Base-by-base conservation (phyloP, 2,329 filamentous ascomycete genomes). In the Monilinia vaccinii-corymbosi region DNA sequence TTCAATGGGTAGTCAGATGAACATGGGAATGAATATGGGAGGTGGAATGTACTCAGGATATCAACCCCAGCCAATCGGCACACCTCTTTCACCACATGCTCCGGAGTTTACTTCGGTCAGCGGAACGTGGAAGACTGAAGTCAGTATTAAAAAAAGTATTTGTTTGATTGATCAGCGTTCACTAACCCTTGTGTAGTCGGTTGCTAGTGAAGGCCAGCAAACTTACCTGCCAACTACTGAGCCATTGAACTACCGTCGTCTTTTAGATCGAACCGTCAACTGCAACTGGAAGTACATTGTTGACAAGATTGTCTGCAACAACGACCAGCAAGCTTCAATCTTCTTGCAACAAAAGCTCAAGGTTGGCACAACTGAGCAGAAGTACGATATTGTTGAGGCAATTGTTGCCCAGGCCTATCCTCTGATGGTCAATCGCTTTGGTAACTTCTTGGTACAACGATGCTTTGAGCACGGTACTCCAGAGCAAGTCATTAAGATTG, bases 231-330 rank as follows among this genome's bases (percentile, higher is more conserved):
- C 89, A 13, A 87, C 91, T 4, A 88, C 89, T 8, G 94, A 99
- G 74, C 94, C 93, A 13, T 82, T 97, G 69, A 97, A 99, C 75
- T 99, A 97, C 71, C 91, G 94, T 62, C 91, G 92, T 60, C 82
- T 99, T 44, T 84, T 97, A 50, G 94, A 99, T 71, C 91, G 92
- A 71, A 96, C 93, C 72, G 91, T 96, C 74, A 96, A 89, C 70
- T 97, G 93, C 76, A 95, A 99, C 77, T 99, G 93, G 94, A 96
- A 94, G 76, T 97, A 96, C 73, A 97, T 99, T 68, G 94, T 99
- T 59, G 93, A 99, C 78, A 97, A 97, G 79, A 99, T 99, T 72
- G 92, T 99, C 66, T 95, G 91, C 82, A 97, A 92, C 77, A 97
- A 99, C 73, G 94, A 99, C 71, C 94, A 99, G 75, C 94, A 99